Conservation (phyloP, 805 yeast species). For the Saccharomycopsis sp. region DNA sequence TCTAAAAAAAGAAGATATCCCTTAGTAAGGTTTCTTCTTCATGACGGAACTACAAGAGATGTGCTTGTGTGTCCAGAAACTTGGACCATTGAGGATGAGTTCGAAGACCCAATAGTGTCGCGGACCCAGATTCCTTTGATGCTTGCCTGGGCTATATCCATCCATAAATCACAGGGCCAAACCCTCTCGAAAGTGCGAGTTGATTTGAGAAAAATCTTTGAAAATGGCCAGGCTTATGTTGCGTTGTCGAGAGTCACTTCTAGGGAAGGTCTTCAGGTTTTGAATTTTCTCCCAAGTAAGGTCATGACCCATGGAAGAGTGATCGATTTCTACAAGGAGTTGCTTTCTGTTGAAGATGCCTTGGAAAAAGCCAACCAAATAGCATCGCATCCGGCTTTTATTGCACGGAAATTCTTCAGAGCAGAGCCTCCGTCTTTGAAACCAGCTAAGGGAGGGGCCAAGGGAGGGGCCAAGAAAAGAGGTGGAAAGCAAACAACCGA, state of each 20-base stretch:
- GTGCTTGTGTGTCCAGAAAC: constrained; percentile 74
- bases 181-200: constrained; percentile 72
- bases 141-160: constrained; percentile 94
- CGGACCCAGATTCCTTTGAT: constrained; percentile 80
- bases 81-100: constrained; percentile 75
- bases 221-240: constrained; percentile 93
- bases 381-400: constrained; percentile 35
- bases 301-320: constrained; percentile 72
- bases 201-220: constrained; percentile 71
- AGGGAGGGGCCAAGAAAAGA: neutral
- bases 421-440: neutral
- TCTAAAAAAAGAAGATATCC: constrained; percentile 54
- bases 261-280: constrained; percentile 75
- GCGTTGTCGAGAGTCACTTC: constrained; percentile 88
- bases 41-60: constrained; percentile 53
- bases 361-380: constrained; percentile 33
- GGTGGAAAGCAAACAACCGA: neutral
- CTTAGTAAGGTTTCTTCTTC: constrained; percentile 64
- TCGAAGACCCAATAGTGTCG: constrained; percentile 54
- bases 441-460: neutral
- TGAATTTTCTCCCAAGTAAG: constrained; percentile 57
- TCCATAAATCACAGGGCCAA: constrained; percentile 95
- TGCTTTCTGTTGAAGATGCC: constrained; percentile 38
- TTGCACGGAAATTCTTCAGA: constrained; percentile 38
- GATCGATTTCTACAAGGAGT: constrained; percentile 53